Base-by-base conservation (phyloP, 1,284 basidiomycete genomes). In the Rhodotorula glutinis region DNA sequence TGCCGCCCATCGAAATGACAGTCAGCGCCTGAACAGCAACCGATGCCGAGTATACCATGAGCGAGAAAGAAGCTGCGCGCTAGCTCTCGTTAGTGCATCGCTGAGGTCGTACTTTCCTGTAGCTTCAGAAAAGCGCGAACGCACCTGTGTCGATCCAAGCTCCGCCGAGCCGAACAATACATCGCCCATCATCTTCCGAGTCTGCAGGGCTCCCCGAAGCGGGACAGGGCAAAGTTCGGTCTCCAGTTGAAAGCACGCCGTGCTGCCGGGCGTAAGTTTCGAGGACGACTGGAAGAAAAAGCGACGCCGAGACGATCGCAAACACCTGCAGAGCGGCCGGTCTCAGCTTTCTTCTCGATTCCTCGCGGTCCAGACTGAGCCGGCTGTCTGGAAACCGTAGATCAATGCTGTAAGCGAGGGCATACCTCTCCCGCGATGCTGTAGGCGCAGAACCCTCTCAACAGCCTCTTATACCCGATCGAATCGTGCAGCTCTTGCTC, bases 1-100 rank as follows among this genome's bases (percentile, higher is more conserved):
- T 86, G 19, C 86, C 86, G 23, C 91, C 90, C 82, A 93, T 88
- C 16, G 91, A 92, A 68, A 95, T 92, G 56, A 96, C 91, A 0
- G 88, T 89, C 23, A 95, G 76, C 0, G 92, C 92, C 77, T 96
- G 93, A 0, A 92, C 78, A 0, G 87, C 87, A 0, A 96, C 92
- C 0, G 90, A 90, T 13, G 86, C 81, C 0, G 91, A 93, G 78
- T 91, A 90, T 40, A 60, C 64, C 47, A 67, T 53, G 19, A 75
- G 61, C 2, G 66, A 65, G 64, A 74, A 73, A 1, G 72, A 70
- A 16, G 74, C 74, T 61, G 70, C 33, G 41, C 1, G 27, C 23
- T 7, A 25, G 29, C n/a, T 17, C 5, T 38, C 11, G 16, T 58
- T 25, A 52, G 57, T 7, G 25, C 53, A 7, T 8, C 25, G 16